Percentiles rank a stretch among this genome's conserved stretches.
Evolutionary conservation across 345 rosid genomes (phyloP).

Genomic region (Xanthoceras sorbifolium): DNA sequence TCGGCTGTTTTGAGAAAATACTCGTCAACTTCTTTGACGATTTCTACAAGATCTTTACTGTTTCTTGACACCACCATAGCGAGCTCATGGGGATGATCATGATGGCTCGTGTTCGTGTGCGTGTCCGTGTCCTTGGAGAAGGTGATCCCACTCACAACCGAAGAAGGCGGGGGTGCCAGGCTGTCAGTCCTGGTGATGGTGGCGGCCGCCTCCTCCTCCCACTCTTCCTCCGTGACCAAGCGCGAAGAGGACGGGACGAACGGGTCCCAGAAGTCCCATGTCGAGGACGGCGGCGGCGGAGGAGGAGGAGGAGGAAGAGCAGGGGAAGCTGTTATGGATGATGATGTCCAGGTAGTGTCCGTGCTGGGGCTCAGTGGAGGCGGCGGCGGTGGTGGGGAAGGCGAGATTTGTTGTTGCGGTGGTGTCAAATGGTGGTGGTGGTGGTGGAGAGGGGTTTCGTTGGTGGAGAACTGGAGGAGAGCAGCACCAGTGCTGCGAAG

Average conservation of each 20-base stretch:
- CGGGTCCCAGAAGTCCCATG: conserved; percentile 98
- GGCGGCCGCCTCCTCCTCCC: conserved; percentile 59
- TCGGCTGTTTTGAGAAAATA: conserved; percentile 84
- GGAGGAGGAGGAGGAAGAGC: conserved; percentile 59
- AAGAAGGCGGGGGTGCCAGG: conserved; percentile 52
- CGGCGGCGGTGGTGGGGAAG: conserved; percentile 41
- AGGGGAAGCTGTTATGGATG: conserved; percentile 56
- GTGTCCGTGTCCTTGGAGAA: conserved; percentile 75
- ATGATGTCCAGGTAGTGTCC: conserved; percentile 68
- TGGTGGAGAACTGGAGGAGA: conserved; percentile 70
- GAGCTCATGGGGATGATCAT: no score
- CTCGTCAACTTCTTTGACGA: conserved; percentile 88
- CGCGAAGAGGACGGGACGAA: conserved; percentile 57
- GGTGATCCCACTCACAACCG: conserved; percentile 47
- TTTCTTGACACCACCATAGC: conserved; percentile 85
- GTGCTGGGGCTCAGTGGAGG: conserved; percentile 80
- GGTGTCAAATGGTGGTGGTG: conserved; percentile 35
- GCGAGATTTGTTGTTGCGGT: conserved; percentile 26
- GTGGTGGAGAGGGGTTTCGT: conserved; percentile 67
- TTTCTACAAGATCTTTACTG: conserved; percentile 80
- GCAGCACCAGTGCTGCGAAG: conserved; percentile 83
- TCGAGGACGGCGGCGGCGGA: conserved; percentile 64
- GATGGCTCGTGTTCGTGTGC: conserved; percentile 43
- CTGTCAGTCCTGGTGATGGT: conserved; percentile 48
- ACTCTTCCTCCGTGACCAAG: conserved; percentile 67